Evolutionary conservation across 768 basidiomycete genomes (phyloP).

Genomic region (Psilocybe sp.): DNA sequence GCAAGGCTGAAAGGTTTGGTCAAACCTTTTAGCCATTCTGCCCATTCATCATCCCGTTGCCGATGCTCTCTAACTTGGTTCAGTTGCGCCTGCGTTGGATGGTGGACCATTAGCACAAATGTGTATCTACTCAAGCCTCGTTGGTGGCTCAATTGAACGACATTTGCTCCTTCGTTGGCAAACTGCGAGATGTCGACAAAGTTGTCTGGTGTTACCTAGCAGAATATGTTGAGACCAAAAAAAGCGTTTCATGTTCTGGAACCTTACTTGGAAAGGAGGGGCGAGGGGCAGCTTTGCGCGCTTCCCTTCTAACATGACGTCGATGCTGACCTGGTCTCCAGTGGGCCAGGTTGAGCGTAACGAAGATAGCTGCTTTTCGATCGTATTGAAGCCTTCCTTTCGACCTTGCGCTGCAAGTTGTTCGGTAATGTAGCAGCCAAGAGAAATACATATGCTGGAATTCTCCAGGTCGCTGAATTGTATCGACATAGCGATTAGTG

Average conservation of each 20-base stretch:
- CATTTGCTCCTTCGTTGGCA: conserved; percentile 38
- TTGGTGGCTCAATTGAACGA: conserved; percentile 38
- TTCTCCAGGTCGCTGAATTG: conserved; percentile 1
- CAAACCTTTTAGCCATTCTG: conserved; percentile 34
- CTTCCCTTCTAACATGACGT: conserved; percentile 25
- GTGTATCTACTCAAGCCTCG: conserved; percentile 42
- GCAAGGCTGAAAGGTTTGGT: conserved; percentile 25
- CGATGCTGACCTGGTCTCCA: conserved; percentile 31
- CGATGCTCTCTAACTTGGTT: conserved; percentile 26
- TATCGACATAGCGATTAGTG: neutral
- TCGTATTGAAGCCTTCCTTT: conserved; percentile 8
- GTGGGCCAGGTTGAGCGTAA: conserved; percentile 43
- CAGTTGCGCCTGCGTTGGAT: conserved; percentile 45
- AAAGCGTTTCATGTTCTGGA: neutral
- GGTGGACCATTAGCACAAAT: conserved; percentile 47
- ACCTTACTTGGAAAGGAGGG: conserved; percentile 36
- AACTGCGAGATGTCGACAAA: conserved; percentile 52
- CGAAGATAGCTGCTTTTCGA: conserved; percentile 20
- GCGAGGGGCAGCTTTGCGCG: conserved; percentile 33
- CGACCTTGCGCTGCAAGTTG: conserved; percentile 13
- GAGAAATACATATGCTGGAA: conserved; percentile 38
- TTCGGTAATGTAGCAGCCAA: conserved; percentile 40
- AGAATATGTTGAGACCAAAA: neutral
- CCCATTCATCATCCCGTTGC: conserved; percentile 36
- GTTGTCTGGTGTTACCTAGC: conserved; percentile 40